Base-by-base conservation (phyloP, 1,139 yeast species). In the Diutina siamensis region DNA sequence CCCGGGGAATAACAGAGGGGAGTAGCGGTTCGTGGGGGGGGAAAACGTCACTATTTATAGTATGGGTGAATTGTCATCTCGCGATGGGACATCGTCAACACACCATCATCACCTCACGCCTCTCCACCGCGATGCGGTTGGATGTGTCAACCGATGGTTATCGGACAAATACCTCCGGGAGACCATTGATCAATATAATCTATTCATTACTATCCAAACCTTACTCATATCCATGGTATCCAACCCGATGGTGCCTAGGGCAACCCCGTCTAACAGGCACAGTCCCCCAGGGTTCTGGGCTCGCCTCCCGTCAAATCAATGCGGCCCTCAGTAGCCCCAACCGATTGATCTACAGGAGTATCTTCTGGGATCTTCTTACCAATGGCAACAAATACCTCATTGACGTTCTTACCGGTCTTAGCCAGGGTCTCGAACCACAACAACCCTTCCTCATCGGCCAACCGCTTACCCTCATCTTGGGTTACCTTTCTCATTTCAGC, bases 391-490 rank as follows among this genome's bases (percentile, higher is more conserved):
- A 94, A 94, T 32, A 87, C 78, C 38, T 84, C 87, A 48, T 76
- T 76, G 36, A 94, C 88, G 52, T 86, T 84, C 56, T 77, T 74
- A 13, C 96, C 92, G 1, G 94, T 80, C 65, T 89, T 92, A 8
- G 99, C 99, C 60, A 95, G 84, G 1, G 95, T 94, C 63, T 94
- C 97, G 55, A 81, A 83, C 61, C 86, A 89, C 45, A 89, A 62
- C 46, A 94, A 71, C 48, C 17, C 50, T 47, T 52, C 51, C 38
- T 49, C 52, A 10, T 67, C 71, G 7, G 76, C 76, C 51, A 89
- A 71, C 49, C 74, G 76, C 62, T 82, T 72, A 40, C 96, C 98
- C 60, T 92, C 97, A 55, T 84, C 89, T 44, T 74, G 70, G 27
- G 88, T 80, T n/a, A 92, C 96, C 61, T 85, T 85, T 55, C 97